Conservation (phyloP, 495 filamentous ascomycete species). For the Sordaria brevicollis region DNA sequence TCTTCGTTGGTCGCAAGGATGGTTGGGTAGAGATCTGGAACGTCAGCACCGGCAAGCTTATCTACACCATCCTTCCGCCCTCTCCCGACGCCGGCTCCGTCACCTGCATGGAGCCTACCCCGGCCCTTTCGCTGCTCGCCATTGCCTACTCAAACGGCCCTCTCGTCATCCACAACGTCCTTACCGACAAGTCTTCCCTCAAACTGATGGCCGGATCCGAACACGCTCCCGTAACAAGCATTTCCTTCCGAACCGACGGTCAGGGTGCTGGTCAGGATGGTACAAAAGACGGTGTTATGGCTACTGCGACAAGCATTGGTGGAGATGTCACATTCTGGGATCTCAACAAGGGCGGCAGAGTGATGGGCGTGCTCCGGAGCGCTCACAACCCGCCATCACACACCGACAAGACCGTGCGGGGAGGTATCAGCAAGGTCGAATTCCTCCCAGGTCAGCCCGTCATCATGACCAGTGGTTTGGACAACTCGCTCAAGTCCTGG, state of each 20-base stretch:
- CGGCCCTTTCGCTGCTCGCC: conserved; percentile 76
- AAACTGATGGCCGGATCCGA: conserved; percentile 50
- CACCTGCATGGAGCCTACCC: conserved; percentile 71
- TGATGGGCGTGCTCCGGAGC: conserved; percentile 70
- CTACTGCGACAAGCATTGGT: conserved; percentile 55
- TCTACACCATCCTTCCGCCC: conserved; percentile 73
- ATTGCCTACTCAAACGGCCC: conserved; percentile 74
- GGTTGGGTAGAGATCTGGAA: conserved; percentile 98
- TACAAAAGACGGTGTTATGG: conserved; percentile 72
- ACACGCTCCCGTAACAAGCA: conserved; percentile 56
- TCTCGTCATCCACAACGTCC: conserved; percentile 69
- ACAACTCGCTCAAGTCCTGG: conserved; percentile 92
- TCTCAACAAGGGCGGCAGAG: conserved; percentile 72
- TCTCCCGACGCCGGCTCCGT: conserved; percentile 58
- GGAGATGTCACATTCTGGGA: conserved; percentile 96
- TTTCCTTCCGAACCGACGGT: conserved; percentile 89
- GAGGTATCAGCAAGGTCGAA: conserved; percentile 66
- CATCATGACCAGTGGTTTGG: conserved; percentile 76
- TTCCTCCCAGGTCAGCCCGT: conserved; percentile 89
- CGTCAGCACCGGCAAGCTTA: conserved; percentile 74
- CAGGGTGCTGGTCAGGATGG: conserved; percentile 83
- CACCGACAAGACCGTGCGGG: conserved; percentile 31
- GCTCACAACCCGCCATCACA: conserved; percentile 67
- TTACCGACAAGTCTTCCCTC: conserved; percentile 59
- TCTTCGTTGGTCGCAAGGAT: conserved; percentile 76